Conservation (phyloP, 2,329 filamentous ascomycete species). For the Myotisia sp. region DNA sequence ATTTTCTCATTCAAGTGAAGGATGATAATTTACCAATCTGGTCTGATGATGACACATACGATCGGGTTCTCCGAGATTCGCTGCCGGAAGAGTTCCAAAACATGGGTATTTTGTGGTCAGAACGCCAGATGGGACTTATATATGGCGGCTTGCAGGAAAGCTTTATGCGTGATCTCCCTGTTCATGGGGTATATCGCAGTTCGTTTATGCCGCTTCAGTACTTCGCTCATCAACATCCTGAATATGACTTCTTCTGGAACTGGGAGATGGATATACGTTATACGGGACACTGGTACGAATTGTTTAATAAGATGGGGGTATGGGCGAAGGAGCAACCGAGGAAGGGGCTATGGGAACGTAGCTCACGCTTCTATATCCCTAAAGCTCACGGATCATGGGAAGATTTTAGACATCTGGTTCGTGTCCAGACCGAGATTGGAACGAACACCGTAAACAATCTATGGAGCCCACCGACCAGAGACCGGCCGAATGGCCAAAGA, state of each 20-base stretch:
- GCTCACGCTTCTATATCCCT: conserved; percentile 62
- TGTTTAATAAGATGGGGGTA: conserved; percentile 52
- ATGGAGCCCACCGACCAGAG: conserved; percentile 40
- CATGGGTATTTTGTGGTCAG: conserved; percentile 83
- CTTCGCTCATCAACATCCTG: conserved; percentile 75
- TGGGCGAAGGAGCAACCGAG: conserved; percentile 63
- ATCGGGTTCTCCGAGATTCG: conserved; percentile 55
- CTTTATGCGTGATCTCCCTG: conserved; percentile 55
- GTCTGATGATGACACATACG: conserved; percentile 60
- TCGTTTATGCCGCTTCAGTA: conserved; percentile 90
- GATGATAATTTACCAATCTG: conserved; percentile 67
- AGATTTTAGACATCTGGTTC: conserved; percentile 63
- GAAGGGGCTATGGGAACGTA: conserved; percentile 71
- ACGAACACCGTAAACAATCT: conserved; percentile 51
- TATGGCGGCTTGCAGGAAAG: conserved; percentile 79
- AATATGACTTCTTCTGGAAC: conserved; percentile 86
- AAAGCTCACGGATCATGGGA: conserved; percentile 64
- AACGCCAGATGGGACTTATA: conserved; percentile 78
- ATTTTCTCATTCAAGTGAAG: conserved; percentile 75
- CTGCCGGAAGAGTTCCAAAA: conserved; percentile 72
- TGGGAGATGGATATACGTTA: conserved; percentile 93
- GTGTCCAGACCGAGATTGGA: conserved; percentile 60
- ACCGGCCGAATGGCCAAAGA: conserved; percentile 6
- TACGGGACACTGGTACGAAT: conserved; percentile 70
- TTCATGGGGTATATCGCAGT: conserved; percentile 86